These are phyloP conservation scores for Penicillium sp. DNA, from an alignment of 2,329 filamentous ascomycete species.

Conservation along the genomic window DNA sequence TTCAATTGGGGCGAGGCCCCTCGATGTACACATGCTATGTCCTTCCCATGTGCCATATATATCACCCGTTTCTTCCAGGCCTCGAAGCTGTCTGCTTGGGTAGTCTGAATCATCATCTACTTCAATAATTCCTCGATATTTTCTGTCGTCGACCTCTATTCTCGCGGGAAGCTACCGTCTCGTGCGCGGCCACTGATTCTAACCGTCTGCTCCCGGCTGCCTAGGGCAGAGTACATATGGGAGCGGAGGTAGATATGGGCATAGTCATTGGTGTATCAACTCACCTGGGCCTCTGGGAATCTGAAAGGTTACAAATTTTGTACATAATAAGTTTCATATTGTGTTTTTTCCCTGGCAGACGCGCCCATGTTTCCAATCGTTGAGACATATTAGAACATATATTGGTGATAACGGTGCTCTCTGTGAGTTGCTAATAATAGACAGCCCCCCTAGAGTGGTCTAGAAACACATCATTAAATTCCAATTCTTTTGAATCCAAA, in stretches of 20 bases:
- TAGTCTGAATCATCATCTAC: conserved; percentile 3
- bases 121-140: background rate
- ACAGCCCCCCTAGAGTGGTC: conserved; percentile 42
- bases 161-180: conserved; percentile 1
- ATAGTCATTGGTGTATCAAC: too few species aligned
- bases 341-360: too few species aligned
- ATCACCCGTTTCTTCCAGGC: background rate
- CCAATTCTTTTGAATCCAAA: conserved; percentile 41
- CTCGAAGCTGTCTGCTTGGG: background rate
- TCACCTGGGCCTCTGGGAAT: too few species aligned
- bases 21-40: conserved; percentile 4
- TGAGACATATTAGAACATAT: conserved; percentile 59
- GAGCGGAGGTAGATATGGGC: too few species aligned
- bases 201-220: too few species aligned
- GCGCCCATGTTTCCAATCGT: conserved; percentile 60
- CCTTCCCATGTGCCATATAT: background rate
- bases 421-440: conserved; percentile 41
- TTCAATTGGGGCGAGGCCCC: background rate
- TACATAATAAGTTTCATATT: too few species aligned
- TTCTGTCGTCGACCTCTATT: background rate
- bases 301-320: too few species aligned
- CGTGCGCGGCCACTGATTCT: too few species aligned
- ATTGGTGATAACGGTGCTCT: conserved; percentile 52
- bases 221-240: too few species aligned
- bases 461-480: conserved; percentile 47